Base-by-base conservation (phyloP, 78 protist species). In the Dictyostelium intermedium region DNA sequence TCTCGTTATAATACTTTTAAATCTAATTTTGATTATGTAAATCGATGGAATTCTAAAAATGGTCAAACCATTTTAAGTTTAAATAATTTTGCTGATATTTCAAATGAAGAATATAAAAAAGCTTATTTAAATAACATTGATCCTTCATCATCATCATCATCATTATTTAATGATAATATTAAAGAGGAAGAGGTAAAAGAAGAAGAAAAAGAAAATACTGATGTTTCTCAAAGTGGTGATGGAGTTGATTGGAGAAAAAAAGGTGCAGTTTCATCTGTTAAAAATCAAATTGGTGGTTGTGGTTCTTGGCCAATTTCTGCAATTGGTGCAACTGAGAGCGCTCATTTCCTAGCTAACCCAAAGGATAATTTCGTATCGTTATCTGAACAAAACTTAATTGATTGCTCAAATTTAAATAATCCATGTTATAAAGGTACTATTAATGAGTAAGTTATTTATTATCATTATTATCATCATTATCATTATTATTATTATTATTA, bases 251-350 rank as follows among this genome's bases (percentile, higher is more conserved):
- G 74, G 74, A 78, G 91, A 77, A 43, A 7, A 47, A 23, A 84
- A 32, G 97, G 97, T 82, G 97, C 96, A n/a, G 97, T 96, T n/a
- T 2, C 39, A 0, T 20, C 39, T 6, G 83, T 96, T 34, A 96
- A 96, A 91, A 70, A 95, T 89, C 98, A 97, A 91, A 87, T 93
- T 16, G 93, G 95, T 66, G 96, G 97, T 77, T 97, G 98, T 34
- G 81, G 93, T 27, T 97, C 98, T 96, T 97, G 96, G 96, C 93
- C 98, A 32, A 87, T 97, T 2, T 20, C 74, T 3, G 34, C 84
- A 0, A 32, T 32, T 79, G 84, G 84, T 79, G 30, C 84, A 11
- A 27, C 70, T 47, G 84, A 79, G 47, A 25, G 69, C 27, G 78
- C 84, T 47, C n/a, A 47, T 16, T 25, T 11, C 5, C 20, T 79